phyloP scores from a whole-genome alignment of 2,329 filamentous ascomycete species.

The Emergomyces pasteurianus region DNA sequence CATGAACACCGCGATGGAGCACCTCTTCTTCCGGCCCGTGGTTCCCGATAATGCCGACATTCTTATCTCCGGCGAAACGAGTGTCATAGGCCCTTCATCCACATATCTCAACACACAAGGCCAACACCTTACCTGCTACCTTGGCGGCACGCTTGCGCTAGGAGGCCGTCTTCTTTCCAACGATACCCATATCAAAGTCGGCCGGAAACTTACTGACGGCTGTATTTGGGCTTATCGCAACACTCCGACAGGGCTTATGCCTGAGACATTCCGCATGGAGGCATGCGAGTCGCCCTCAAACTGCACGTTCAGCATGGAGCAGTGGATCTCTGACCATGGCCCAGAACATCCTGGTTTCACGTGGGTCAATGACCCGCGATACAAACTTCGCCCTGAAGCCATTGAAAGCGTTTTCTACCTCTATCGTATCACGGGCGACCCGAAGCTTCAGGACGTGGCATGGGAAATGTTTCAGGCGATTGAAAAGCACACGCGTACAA shows the following conservation, averaged over 20 bases:
- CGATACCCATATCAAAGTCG: constrained; percentile 37
- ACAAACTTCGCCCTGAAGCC: constrained; percentile 56
- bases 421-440: constrained; percentile 77
- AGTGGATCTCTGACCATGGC: background rate
- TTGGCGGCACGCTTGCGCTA: constrained; percentile 44
- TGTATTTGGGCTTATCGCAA: constrained; percentile 45
- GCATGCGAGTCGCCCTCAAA: constrained; percentile 22
- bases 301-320: constrained; percentile 5
- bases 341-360: background rate
- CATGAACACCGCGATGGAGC: constrained; percentile 55
- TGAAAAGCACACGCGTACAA: constrained; percentile 51
- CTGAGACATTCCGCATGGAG: constrained; percentile 35
- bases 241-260: constrained; percentile 42
- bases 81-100: background rate
- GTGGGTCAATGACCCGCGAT: constrained; percentile 2
- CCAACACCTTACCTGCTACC: constrained; percentile 43
- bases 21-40: constrained; percentile 70
- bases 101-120: constrained; percentile 38
- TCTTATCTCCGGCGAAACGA: constrained; percentile 46
- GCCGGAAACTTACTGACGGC: constrained; percentile 40
- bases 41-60: constrained; percentile 53
- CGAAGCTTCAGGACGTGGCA: constrained; percentile 62
- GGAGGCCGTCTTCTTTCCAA: constrained; percentile 41
- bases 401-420: constrained; percentile 85
- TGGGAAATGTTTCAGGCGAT: constrained; percentile 77